Evolutionary conservation across 106 monocot genomes (phyloP), one percentile per base, ranked within the genome.

Genomic region (Acorus calamus): DNA sequence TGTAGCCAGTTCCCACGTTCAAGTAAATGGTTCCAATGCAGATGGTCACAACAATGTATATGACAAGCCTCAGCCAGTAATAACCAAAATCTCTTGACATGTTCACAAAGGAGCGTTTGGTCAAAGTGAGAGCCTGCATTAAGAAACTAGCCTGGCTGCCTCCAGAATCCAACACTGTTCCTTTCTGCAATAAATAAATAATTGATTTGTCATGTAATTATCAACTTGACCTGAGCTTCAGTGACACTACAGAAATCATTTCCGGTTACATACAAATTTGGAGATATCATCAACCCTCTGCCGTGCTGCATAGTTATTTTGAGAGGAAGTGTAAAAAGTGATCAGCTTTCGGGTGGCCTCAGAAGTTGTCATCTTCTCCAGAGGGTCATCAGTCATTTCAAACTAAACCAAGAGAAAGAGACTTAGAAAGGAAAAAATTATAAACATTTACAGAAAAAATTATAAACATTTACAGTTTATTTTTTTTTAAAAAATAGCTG

Each of bases 111-210:
- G 88, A 88, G 5, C 88, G 72, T 54, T 78, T 78, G 6, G 84
- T 88, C 9, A 88, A 56, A 14, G 75, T 78, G 51, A 50, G 71
- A 43, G 84, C 68, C 73, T 94, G 93, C 89, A 86, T 94, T 46
- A 70, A 56, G 66, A 94, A 94, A 52, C 89, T 87, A 42, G 94
- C 89, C 28, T 84, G 81, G 51, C 94, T 94, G 11, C 89, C 89
- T 49, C 89, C 89, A 64, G 81, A 50, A 63, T 94, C 86, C 67
- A 87, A 55, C 14, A 89, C 80, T 4, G 84, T 89, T 52, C 94
- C 94, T 78, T 89, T 94, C 93, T 94, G 85, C 69, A 76, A 72
- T 7, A 51, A 28, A 28, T 65, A 44, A 69, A 0, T 53, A 2
- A 0, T 28, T 28, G 28, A 28, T 28, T 28, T 28, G 28, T 28